Evolutionary conservation across 106 monocot species (phyloP), one percentile per base, ranked within the genome.

Genomic region (Dendrobium huoshanense): DNA sequence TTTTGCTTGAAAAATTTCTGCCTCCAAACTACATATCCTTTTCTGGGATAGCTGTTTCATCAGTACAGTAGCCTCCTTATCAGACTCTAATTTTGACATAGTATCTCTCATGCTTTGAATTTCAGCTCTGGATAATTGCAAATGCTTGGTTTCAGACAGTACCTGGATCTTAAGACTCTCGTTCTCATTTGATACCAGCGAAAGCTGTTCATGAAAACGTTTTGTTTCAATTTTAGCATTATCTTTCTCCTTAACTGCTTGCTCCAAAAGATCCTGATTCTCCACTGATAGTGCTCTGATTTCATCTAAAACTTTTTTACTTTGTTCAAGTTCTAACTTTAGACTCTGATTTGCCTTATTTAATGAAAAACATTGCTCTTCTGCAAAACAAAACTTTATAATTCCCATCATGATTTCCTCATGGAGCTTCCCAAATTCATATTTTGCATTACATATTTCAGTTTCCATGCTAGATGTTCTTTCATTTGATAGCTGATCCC

Each of bases 1-100:
- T 77, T 83, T 85, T 41, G 87, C 76, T 22, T 42, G 73, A 67
- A 78, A 77, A 9, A 85, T 77, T 74, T 85, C 80, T 72, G 79
- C 44, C 47, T 89, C 90, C 80, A 93, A 45, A 45, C 37, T 73
- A 79, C 85, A 83, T 45, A 87, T 78, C 67, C 77, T 83, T 80
- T 87, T 80, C 41, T 68, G 2, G n/a, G 81, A 86, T 47, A 68
- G 61, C 56, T 81, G 77, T 49, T 79, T 77, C 47, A 79, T 84
- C 76, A 83, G 20, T 83, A 83, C 49, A 82, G 85, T 78, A 67
- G 79, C 76, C 61, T 93, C 88, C 79, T 85, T 93, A 75, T 85
- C 83, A 40, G 79, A 82, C 75, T 81, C 79, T 27, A 87, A 79
- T 48, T 87, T 72, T n/a, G 77, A 86, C 13, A 88, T 51, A 19